Conservation (phyloP, 208 protist genomes). For the Borovskyia barvae region DNA sequence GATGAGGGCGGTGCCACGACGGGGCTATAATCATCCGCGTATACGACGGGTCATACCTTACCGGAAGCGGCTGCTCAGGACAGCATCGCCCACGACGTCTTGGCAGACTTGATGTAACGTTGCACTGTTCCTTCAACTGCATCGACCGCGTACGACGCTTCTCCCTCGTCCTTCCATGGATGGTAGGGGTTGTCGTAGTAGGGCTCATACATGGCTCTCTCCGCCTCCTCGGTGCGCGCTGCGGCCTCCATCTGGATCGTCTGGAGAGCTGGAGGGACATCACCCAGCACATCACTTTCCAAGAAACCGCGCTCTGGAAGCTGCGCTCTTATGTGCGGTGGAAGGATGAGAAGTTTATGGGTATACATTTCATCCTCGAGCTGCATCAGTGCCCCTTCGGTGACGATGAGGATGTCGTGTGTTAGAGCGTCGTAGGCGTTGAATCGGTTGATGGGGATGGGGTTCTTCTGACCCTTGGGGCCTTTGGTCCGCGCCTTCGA, state of each 20-base stretch:
- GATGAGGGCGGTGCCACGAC: no score
- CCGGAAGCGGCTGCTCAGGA: constrained; percentile 15
- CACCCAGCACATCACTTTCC: constrained; percentile 63
- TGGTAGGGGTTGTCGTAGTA: constrained; percentile 88
- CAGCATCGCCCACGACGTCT: constrained; percentile 85
- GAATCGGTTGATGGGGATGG: constrained; percentile 90
- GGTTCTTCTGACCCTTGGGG: constrained; percentile 90
- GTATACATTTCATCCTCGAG: constrained; percentile 86
- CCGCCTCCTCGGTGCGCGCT: constrained; percentile 81
- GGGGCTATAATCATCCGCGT: no score
- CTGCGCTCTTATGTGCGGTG: constrained; percentile 89
- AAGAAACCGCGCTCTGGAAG: constrained; percentile 74
- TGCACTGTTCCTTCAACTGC: constrained; percentile 71
- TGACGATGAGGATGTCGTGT: constrained; percentile 86
- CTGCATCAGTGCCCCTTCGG: constrained; percentile 86
- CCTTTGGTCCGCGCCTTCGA: constrained; percentile 74
- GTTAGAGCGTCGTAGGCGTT: constrained; percentile 87
- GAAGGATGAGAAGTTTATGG: constrained; percentile 82
- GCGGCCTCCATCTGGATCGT: constrained; percentile 87
- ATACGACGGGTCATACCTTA: no score
- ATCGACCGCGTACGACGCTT: constrained; percentile 83
- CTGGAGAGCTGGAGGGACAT: constrained; percentile 56
- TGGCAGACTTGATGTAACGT: constrained; percentile 65
- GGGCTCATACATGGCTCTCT: constrained; percentile 70
- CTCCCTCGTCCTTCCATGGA: constrained; percentile 74